Conservation (phyloP, 176 grass and related monocot genomes). For the Musa beccarii region DNA sequence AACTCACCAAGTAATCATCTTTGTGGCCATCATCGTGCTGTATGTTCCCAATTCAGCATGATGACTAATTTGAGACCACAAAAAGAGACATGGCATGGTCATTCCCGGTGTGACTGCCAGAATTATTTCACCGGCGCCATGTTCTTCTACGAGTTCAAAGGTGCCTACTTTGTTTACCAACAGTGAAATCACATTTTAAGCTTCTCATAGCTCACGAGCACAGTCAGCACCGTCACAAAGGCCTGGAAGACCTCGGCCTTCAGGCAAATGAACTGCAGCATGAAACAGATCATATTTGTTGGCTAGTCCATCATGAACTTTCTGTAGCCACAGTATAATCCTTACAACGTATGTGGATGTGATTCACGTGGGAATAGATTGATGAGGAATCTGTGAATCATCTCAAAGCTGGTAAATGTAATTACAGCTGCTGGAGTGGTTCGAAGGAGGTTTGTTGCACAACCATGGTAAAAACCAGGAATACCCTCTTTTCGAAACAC, state of each 20-base stretch:
- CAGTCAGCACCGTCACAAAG: background rate
- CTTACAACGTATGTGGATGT: slow-evolving; percentile 46
- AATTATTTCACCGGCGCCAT: background rate
- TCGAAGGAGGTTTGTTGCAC: slow-evolving; percentile 73
- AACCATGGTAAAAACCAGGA: slow-evolving; percentile 86
- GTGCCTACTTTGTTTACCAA: background rate
- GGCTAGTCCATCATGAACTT: background rate
- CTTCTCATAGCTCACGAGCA: background rate
- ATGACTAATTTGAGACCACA: no score
- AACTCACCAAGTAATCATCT: no score
- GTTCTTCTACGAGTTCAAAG: background rate
- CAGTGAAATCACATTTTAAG: background rate
- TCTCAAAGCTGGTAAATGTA: slow-evolving; percentile 97
- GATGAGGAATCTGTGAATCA: slow-evolving; percentile 82
- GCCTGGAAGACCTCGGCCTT: background rate
- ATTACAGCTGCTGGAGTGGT: slow-evolving; percentile 96
- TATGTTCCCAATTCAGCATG: no score
- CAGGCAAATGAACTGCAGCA: background rate
- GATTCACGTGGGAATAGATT: slow-evolving; percentile 37
- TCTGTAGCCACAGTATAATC: background rate
- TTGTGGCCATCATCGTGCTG: no score
- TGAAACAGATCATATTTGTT: background rate
- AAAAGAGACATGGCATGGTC: no score
- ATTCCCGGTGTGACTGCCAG: no score
- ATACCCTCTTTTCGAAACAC: slow-evolving; percentile 62